These are phyloP conservation scores for Lipomyces japonicus DNA, from an alignment of 805 yeast genomes.

Conservation along the genomic window DNA sequence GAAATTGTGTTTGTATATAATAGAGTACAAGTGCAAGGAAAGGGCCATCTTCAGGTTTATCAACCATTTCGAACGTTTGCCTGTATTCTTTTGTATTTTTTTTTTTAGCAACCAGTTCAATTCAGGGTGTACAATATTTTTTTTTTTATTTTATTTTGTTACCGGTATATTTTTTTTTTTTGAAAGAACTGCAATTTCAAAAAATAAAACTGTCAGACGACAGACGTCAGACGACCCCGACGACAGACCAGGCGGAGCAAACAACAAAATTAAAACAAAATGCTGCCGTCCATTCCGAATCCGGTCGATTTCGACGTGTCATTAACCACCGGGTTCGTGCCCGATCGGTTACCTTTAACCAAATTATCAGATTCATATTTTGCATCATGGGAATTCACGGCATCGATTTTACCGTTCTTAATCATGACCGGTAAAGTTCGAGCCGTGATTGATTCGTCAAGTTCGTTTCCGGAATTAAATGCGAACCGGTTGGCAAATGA, in stretches of 20 bases:
- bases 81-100: neutral
- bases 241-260: too few species aligned
- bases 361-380: constrained; percentile 59
- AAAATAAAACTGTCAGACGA: too few species aligned
- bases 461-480: constrained; percentile 47
- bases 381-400: constrained; percentile 74
- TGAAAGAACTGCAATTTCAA: too few species aligned
- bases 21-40: too few species aligned
- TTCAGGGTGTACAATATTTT: too few species aligned
- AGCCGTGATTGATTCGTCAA: constrained; percentile 48
- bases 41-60: too few species aligned
- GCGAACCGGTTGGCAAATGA: constrained; percentile 45
- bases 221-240: too few species aligned
- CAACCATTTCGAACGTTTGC: too few species aligned
- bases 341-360: constrained; percentile 59
- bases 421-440: constrained; percentile 64
- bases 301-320: constrained; percentile 69
- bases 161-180: neutral
- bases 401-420: constrained; percentile 64
- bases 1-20: too few species aligned
- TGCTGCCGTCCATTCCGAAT: constrained; percentile 43
- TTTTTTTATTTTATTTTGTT: too few species aligned
- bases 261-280: too few species aligned
- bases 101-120: too few species aligned
- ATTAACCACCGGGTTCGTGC: constrained; percentile 72